Evolutionary conservation across 345 rosid species (phyloP).

Genomic region (Lagerstroemia speciosa): DNA sequence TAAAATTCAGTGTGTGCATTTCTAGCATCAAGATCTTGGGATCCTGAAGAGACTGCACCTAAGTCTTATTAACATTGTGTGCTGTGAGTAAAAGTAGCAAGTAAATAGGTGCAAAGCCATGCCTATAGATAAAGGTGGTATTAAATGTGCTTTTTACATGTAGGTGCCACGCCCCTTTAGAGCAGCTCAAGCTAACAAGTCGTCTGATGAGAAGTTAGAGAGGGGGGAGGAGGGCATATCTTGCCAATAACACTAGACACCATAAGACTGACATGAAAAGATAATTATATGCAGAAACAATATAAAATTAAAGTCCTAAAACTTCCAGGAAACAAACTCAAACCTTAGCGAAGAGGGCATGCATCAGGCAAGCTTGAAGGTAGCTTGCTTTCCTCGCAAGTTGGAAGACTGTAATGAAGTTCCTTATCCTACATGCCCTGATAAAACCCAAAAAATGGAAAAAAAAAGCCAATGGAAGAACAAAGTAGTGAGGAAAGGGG

Average conservation of each 20-base stretch:
- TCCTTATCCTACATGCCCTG: conserved; percentile 93
- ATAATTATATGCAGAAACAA: not conserved
- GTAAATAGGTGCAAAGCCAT: not conserved
- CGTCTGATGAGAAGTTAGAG: not conserved
- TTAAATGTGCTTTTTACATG: not conserved
- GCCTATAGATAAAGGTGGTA: not conserved
- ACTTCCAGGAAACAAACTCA: conserved; percentile 15
- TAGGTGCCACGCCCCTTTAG: not conserved
- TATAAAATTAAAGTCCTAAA: not conserved
- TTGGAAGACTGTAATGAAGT: conserved; percentile 79
- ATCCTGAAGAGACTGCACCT: not conserved
- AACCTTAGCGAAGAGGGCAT: conserved; percentile 96
- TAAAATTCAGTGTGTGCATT: not conserved
- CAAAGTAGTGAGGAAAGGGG: too few relatives aligned
- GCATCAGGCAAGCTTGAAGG: conserved; percentile 98
- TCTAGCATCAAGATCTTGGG: not conserved
- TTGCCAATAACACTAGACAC: not conserved
- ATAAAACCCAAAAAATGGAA: conserved; percentile 13
- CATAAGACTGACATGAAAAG: not conserved
- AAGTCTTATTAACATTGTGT: not conserved
- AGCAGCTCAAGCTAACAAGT: not conserved
- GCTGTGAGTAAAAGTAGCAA: not conserved
- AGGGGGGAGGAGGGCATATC: not conserved
- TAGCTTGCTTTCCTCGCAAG: conserved; percentile 85
- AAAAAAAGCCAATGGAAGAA: not conserved